A percentile compares a stretch with the other conserved stretches of the same genome.
phyloP scores from a whole-genome alignment of 768 basidiomycete species.

The Rhodotorula paludigena region DNA sequence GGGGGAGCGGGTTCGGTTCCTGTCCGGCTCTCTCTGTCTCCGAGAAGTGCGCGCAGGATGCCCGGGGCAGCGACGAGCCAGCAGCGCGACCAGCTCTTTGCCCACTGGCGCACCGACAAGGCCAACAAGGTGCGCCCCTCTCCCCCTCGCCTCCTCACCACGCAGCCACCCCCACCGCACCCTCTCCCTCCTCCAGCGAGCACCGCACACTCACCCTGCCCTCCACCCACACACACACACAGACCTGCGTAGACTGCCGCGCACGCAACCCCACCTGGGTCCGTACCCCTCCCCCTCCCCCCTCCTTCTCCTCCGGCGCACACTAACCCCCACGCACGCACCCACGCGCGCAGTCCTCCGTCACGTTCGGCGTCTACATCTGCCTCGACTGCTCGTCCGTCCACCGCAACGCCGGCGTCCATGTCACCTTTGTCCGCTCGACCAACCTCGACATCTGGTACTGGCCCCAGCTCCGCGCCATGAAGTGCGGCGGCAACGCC shows the following conservation, averaged over 20 bases:
- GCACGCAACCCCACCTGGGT: conserved; percentile 92
- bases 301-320: not conserved
- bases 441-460: conserved; percentile 97
- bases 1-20: too few relatives aligned
- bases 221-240: not conserved
- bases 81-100: conserved; percentile 84
- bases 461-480: conserved; percentile 77
- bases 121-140: conserved; percentile 67
- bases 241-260: conserved; percentile 90
- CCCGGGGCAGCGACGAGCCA: conserved; percentile 3
- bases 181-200: not conserved
- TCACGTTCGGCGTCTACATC: conserved; percentile 94
- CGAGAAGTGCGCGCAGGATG: not conserved
- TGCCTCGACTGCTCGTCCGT: conserved; percentile 93
- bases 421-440: conserved; percentile 93
- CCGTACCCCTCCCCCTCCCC: not conserved
- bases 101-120: conserved; percentile 72
- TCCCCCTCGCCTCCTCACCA: not conserved
- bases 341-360: conserved; percentile 60
- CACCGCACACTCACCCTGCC: not conserved
- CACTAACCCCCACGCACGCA: not conserved
- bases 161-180: not conserved
- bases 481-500: conserved; percentile 93
- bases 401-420: conserved; percentile 95
- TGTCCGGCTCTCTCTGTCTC: not conserved